Percentiles rank a stretch among this genome's conserved stretches.
These are phyloP conservation scores for Bacidia rubella DNA, from an alignment of 495 filamentous ascomycete species.

Conservation along the genomic window DNA sequence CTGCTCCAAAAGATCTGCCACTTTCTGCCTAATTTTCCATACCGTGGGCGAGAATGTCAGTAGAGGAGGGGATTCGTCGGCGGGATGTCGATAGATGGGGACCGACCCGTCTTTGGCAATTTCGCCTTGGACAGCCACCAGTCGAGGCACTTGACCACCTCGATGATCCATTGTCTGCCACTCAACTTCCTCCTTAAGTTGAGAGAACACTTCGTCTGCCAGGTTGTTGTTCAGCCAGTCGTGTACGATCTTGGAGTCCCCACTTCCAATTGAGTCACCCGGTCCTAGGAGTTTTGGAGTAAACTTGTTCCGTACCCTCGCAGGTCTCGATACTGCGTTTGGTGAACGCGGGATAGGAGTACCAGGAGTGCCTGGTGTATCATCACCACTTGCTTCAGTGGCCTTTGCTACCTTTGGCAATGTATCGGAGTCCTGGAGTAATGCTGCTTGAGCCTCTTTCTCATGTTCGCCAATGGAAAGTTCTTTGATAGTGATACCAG, in stretches of 20 bases:
- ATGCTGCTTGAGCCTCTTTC: slow-evolving; percentile 1
- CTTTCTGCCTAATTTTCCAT: slow-evolving; percentile 45
- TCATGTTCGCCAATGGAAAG: slow-evolving; percentile 1
- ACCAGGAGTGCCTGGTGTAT: background rate
- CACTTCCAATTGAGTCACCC: slow-evolving; percentile 48
- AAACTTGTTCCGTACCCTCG: slow-evolving; percentile 5
- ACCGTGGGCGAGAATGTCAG: slow-evolving; percentile 62
- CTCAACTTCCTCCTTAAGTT: slow-evolving; percentile 49
- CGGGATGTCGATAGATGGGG: slow-evolving; percentile 87
- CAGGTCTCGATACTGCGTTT: background rate
- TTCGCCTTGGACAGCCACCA: slow-evolving; percentile 82
- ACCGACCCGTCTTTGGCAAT: slow-evolving; percentile 58
- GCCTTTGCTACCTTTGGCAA: background rate
- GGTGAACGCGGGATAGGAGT: background rate
- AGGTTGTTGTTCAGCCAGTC: slow-evolving; percentile 52
- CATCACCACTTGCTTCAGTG: background rate
- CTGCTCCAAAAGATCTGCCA: slow-evolving; percentile 62
- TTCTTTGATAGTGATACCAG: slow-evolving; percentile 20
- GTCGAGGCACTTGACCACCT: slow-evolving; percentile 79
- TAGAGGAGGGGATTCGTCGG: slow-evolving; percentile 75
- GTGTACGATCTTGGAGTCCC: slow-evolving; percentile 65
- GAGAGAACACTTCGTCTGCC: slow-evolving; percentile 50
- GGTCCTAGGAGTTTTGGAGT: slow-evolving; percentile 21
- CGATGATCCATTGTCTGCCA: slow-evolving; percentile 93
- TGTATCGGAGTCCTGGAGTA: background rate